Base-by-base conservation (phyloP, 2,329 filamentous ascomycete species). In the Stachybotrys chartarum region DNA sequence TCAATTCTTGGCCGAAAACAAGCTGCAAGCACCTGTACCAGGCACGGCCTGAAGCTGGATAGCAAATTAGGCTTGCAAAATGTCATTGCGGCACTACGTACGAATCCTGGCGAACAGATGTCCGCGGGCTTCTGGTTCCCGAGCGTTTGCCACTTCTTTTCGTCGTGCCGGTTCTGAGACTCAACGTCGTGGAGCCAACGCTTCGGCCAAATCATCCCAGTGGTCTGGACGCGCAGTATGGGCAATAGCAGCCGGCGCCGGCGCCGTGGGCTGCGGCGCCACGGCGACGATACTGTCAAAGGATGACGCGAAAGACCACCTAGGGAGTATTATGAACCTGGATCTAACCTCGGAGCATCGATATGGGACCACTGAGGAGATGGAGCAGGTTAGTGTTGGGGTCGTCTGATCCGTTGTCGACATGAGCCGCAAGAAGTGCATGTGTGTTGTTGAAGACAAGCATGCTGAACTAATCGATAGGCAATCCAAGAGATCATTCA, bases 401-500 rank as follows among this genome's bases (percentile, higher is more conserved):
- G 24, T 24, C 4, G 24, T 24, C 24, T 24, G 24, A 24, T 24
- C 4, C 24, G 24, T 24, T 24, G 24, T 24, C 24, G 24, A 24
- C 24, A 24, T 24, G 24, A 24, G 24, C 24, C 24, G 24, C 24
- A 24, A 24, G 24, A 24, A 24, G 24, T 24, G 4, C 24, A 24
- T 24, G 24, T 24, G 24, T 24, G 24, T 24, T 24, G 24, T 24
- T 24, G 24, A 42, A 42, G 35, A 42, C 35, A 14, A 14, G 14
- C 10, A 42, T 24, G 35, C 35, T 42, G 14, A 42, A 14, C 14
- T 42, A 5, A 11, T n/a, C 35, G 31, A 16, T 50, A 84, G 83
- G 82, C 83, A 0, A 69, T 85, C 49, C 63, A 68, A 48, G 78
- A 82, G 59, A 85, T 87, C 55, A 77, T 78, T 7, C 68, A 72